Conservation (phyloP, 176 grass and related monocot species). For the Elaeis guineensis region DNA sequence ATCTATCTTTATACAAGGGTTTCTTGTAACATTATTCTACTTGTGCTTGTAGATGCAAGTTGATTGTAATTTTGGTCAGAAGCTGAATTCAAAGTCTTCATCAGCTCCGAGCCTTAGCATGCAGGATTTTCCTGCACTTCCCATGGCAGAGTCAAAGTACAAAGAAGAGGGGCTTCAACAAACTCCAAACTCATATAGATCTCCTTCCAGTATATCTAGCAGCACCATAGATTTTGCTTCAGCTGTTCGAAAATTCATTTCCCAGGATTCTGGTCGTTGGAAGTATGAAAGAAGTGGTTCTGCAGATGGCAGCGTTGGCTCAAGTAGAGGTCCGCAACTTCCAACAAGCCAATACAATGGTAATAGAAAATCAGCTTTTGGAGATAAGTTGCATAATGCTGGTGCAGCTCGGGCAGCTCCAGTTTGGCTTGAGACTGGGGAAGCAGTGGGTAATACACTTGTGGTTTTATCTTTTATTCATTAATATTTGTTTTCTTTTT, state of each 20-base stretch:
- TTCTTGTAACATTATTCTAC: no score
- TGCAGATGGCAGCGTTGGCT: slow-evolving; percentile 43
- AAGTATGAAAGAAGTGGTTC: slow-evolving; percentile 57
- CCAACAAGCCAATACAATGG: slow-evolving; percentile 44
- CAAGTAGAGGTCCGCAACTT: slow-evolving; percentile 31
- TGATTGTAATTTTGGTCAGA: no score
- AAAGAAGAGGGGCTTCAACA: no score
- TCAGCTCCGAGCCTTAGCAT: no score
- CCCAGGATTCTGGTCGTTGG: slow-evolving; percentile 44
- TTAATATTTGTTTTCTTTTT: slow-evolving; percentile 16
- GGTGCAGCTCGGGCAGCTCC: slow-evolving; percentile 38
- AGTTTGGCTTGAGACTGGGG: slow-evolving; percentile 88
- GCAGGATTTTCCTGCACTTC: no score
- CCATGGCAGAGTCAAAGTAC: no score
- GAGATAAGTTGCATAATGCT: slow-evolving; percentile 63
- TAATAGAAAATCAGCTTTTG: slow-evolving; percentile 38
- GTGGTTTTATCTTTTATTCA: not conserved
- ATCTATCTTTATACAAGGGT: no score
- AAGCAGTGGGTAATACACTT: slow-evolving; percentile 79
- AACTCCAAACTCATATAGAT: slow-evolving; percentile 3
- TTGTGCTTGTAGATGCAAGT: no score
- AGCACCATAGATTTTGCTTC: slow-evolving; percentile 71
- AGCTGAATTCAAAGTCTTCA: no score
- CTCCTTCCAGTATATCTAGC: slow-evolving; percentile 30
- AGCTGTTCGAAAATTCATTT: slow-evolving; percentile 65